Evolutionary conservation across 139 green algal species (phyloP).

Genomic region (Ostreobium quekettii): DNA sequence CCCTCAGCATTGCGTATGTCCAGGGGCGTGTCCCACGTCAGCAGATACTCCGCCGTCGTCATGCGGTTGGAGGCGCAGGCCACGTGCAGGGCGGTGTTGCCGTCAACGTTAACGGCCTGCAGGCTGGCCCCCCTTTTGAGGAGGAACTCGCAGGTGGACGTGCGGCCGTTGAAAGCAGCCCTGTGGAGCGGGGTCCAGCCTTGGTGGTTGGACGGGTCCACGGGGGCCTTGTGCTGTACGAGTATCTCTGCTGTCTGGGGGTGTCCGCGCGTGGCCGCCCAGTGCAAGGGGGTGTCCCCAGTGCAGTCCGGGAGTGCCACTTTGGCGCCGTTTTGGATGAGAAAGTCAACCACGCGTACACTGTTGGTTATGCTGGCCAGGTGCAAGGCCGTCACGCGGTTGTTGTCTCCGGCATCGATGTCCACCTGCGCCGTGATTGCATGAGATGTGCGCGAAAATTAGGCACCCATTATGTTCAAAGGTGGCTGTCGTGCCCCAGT

Average conservation of each 20-base stretch:
- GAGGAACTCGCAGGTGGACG: conserved; percentile 10
- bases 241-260: conserved; percentile 34
- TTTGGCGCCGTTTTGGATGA: conserved; percentile 19
- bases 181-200: conserved; percentile 42
- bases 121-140: conserved; percentile 19
- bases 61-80: conserved; percentile 39
- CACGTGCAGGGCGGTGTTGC: conserved; percentile 44
- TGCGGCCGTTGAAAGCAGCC: conserved; percentile 36
- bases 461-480: too few relatives aligned
- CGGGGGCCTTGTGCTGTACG: conserved; percentile 14
- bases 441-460: too few relatives aligned
- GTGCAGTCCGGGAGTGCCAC: conserved; percentile 25
- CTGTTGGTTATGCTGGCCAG: conserved; percentile 34
- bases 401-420: conserved; percentile 37
- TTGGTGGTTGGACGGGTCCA: conserved; percentile 30
- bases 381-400: conserved; percentile 33
- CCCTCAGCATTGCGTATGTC: conserved; percentile 2
- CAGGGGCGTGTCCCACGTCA: not conserved
- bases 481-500: too few relatives aligned
- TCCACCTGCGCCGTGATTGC: conserved; percentile 36
- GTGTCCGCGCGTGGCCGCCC: conserved; percentile 38
- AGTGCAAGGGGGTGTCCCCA: conserved; percentile 39
- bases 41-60: conserved; percentile 17
- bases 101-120: conserved; percentile 27
- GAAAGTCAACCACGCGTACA: conserved; percentile 21